Evolutionary conservation across 192 early-diverging fungal genomes (phyloP).

Genomic region (Entomortierella lignicola): DNA sequence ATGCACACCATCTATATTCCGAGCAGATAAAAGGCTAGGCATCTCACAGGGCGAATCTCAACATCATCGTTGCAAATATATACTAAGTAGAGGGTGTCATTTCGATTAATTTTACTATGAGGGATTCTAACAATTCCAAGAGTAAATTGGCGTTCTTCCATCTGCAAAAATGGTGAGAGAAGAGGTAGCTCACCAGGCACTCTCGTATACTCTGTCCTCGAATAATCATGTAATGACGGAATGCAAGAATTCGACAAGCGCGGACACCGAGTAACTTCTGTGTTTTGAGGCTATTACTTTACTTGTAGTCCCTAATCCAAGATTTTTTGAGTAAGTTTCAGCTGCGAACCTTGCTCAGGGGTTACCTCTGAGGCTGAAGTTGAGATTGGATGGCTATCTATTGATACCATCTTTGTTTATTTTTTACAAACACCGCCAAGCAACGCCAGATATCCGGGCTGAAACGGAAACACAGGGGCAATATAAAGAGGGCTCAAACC

Average conservation of each 20-base stretch:
- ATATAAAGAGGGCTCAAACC: too few species aligned
- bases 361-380: too few species aligned
- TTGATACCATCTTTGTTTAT: too few species aligned
- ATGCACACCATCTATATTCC: slow-evolving; percentile 13
- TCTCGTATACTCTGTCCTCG: slow-evolving; percentile 6
- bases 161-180: background rate
- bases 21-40: slow-evolving; percentile 16
- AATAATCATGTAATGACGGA: slow-evolving; percentile 4
- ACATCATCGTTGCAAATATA: slow-evolving; percentile 15
- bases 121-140: background rate
- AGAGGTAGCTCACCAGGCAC: background rate
- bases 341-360: background rate
- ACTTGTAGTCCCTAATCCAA: slow-evolving; percentile 6
- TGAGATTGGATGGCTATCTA: too few species aligned
- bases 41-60: slow-evolving; percentile 18
- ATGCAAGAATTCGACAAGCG: background rate
- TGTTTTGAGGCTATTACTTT: background rate
- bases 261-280: background rate
- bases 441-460: too few species aligned
- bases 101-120: slow-evolving; percentile 2
- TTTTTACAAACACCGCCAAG: too few species aligned
- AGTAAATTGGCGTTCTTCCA: background rate
- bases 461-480: too few species aligned
- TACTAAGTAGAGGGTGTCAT: background rate
- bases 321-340: background rate